Evolutionary conservation across 345 rosid species (phyloP).

Genomic region (Pistacia atlantica): DNA sequence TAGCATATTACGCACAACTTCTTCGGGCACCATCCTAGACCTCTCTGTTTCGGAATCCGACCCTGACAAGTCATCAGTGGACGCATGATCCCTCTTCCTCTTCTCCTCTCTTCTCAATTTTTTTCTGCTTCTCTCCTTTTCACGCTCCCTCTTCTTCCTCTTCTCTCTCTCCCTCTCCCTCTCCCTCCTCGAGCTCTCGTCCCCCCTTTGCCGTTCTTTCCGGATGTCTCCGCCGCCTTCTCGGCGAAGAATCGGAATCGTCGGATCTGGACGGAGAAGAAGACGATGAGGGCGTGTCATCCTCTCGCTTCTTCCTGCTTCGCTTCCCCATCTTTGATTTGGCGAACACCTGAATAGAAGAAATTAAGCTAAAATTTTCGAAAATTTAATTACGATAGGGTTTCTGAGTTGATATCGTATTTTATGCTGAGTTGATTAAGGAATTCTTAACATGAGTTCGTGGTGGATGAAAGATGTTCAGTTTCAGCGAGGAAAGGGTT

Average conservation of each 20-base stretch:
- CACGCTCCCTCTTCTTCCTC: slow-evolving; percentile 39
- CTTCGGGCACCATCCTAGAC: slow-evolving; percentile 40
- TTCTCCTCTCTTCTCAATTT: slow-evolving; percentile 42
- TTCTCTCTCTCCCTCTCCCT: slow-evolving; percentile 45
- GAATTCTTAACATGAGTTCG: too few relatives aligned
- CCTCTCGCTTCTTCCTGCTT: slow-evolving; percentile 37
- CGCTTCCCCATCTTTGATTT: slow-evolving; percentile 1
- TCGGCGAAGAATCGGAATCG: slow-evolving; percentile 48
- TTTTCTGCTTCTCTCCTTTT: slow-evolving; percentile 44
- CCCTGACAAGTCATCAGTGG: slow-evolving; percentile 23
- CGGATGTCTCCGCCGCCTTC: slow-evolving; percentile 39
- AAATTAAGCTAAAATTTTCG: neutral
- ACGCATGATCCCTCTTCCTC: slow-evolving; percentile 37
- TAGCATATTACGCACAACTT: slow-evolving; percentile 50
- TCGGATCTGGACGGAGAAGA: slow-evolving; percentile 43
- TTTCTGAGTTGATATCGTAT: too few relatives aligned
- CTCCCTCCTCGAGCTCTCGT: slow-evolving; percentile 55
- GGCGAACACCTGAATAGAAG: too few relatives aligned
- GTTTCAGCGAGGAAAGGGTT: too few relatives aligned
- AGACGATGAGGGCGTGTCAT: slow-evolving; percentile 36
- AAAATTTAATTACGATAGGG: too few relatives aligned
- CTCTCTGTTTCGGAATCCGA: slow-evolving; percentile 42
- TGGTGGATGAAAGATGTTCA: too few relatives aligned
- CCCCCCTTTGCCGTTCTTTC: slow-evolving; percentile 40
- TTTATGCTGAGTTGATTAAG: too few relatives aligned